Evolutionary conservation across 768 basidiomycete species (phyloP).

Genomic region (Sporobolomyces phaffii): DNA sequence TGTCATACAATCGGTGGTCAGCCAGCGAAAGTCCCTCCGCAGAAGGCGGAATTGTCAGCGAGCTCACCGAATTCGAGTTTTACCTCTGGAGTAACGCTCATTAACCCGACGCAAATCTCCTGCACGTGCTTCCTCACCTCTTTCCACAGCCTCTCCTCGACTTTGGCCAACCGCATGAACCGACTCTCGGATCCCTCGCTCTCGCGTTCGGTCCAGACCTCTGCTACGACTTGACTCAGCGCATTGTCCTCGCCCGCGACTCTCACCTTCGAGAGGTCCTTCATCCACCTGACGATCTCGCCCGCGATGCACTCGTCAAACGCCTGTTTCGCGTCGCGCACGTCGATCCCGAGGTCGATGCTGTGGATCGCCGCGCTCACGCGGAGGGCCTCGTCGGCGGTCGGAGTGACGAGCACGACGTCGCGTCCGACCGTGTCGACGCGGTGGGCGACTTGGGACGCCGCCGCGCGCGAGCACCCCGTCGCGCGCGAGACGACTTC

Average conservation of each 20-base stretch:
- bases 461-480: conserved; percentile 56
- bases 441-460: conserved; percentile 54
- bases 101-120: conserved; percentile 40
- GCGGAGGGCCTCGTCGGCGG: conserved; percentile 47
- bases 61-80: conserved; percentile 67
- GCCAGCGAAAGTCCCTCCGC: too few species aligned
- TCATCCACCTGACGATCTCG: conserved; percentile 54
- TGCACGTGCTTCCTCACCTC: conserved; percentile 43
- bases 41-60: background rate
- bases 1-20: background rate
- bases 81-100: conserved; percentile 50
- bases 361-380: conserved; percentile 71
- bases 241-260: conserved; percentile 42
- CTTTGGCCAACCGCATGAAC: conserved; percentile 42
- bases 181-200: conserved; percentile 59
- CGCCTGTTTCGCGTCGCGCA: conserved; percentile 77
- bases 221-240: conserved; percentile 49
- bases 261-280: conserved; percentile 41
- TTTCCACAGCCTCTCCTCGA: conserved; percentile 47
- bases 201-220: conserved; percentile 80
- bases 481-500: conserved; percentile 56
- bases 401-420: conserved; percentile 14
- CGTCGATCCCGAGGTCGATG: conserved; percentile 85
- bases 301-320: conserved; percentile 79
- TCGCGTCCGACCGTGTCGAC: conserved; percentile 59